A percentile compares a stretch with the other conserved stretches of the same genome.
These are phyloP conservation scores for Suillus hirtellus DNA, from an alignment of 768 basidiomycete species.

Conservation along the genomic window DNA sequence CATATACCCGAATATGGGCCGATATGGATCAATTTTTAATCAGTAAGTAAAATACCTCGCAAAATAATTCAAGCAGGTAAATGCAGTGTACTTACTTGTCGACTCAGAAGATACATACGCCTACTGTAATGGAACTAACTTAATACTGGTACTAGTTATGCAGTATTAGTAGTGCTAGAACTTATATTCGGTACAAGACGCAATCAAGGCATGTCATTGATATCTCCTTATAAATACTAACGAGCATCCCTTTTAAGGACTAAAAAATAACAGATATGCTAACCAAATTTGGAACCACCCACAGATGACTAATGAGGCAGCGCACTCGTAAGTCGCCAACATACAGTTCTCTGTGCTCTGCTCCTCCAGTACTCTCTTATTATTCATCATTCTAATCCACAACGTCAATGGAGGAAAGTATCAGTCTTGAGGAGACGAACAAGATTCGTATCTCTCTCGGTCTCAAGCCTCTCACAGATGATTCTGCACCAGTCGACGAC, in stretches of 20 bases:
- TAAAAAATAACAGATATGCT: background rate
- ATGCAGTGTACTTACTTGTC: no score
- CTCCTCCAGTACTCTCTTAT: background rate
- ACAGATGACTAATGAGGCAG: background rate
- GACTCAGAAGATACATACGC: no score
- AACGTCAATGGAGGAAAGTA: constrained; percentile 82
- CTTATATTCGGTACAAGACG: no score
- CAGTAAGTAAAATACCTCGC: no score
- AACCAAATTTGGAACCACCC: background rate
- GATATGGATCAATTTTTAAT: no score
- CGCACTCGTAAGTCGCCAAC: background rate
- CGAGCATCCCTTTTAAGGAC: no score
- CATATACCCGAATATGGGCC: background rate
- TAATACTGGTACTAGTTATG: no score
- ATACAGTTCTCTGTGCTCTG: background rate
- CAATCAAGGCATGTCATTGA: no score
- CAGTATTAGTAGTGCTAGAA: no score
- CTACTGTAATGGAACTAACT: no score
- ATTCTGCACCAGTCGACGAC: constrained; percentile 65
- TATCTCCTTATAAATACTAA: no score
- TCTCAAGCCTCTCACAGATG: constrained; percentile 89
- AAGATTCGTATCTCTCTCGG: constrained; percentile 93
- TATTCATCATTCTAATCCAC: constrained; percentile 16
- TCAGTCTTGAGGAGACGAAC: constrained; percentile 93
- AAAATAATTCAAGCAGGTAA: no score